A percentile compares a stretch with the other conserved stretches of the same genome.
Conservation (phyloP, 768 basidiomycete genomes). For the Sporobolomyces roseus region DNA sequence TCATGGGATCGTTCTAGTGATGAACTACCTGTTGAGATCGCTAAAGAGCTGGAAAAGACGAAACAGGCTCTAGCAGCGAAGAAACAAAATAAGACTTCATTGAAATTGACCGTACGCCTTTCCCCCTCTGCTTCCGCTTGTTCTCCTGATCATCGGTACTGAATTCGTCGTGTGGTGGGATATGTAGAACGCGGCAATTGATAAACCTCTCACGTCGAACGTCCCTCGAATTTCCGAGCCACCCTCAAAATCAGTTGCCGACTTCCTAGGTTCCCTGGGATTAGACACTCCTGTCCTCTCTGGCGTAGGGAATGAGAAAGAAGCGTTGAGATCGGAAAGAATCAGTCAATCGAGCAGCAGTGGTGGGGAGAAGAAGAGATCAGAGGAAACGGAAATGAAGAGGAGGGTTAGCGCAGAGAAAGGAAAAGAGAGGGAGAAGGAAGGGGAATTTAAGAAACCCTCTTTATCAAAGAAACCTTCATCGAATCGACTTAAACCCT, state of each 20-base stretch:
- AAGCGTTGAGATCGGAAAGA: not conserved
- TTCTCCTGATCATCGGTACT: no score
- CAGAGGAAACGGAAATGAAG: not conserved
- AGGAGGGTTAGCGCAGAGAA: not conserved
- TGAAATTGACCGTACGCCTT: not conserved
- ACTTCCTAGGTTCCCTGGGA: conserved; percentile 9
- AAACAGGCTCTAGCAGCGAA: no score
- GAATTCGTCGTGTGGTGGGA: no score
- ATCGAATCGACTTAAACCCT: not conserved
- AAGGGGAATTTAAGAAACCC: not conserved
- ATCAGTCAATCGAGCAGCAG: not conserved
- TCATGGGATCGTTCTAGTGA: not conserved
- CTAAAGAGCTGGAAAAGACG: not conserved
- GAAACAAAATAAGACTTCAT: not conserved
- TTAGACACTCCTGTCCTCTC: not conserved
- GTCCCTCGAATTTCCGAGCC: conserved; percentile 11
- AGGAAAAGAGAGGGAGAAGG: not conserved
- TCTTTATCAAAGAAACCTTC: not conserved
- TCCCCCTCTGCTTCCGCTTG: not conserved
- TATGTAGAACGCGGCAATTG: conserved; percentile 2
- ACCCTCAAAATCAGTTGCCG: conserved; percentile 1
- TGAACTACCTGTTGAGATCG: conserved; percentile 1
- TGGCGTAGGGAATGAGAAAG: not conserved
- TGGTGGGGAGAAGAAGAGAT: not conserved
- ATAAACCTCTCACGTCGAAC: not conserved